A percentile compares a stretch with the other conserved stretches of the same genome.
Evolutionary conservation across 108 stramenopile species (phyloP).

Genomic region (Nitzschia inconspicua): DNA sequence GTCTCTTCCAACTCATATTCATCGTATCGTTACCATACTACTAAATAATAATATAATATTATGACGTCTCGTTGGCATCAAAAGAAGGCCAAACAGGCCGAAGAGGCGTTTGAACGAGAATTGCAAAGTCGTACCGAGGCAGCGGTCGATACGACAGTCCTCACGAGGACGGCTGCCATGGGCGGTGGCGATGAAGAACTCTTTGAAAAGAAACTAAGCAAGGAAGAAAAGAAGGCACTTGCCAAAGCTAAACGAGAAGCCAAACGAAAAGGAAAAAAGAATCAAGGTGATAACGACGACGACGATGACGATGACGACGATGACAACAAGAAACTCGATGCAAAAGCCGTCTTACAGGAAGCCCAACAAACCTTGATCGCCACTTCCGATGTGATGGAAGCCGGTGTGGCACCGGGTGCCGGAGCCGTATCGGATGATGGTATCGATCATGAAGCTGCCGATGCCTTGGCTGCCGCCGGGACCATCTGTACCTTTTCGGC

Average conservation of each 20-base stretch:
- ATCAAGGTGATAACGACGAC: slow-evolving; percentile 50
- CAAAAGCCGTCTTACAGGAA: slow-evolving; percentile 17
- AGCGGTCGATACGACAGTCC: slow-evolving; percentile 20
- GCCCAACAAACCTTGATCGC: slow-evolving; percentile 15
- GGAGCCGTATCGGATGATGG: slow-evolving; percentile 42
- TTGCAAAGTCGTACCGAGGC: slow-evolving; percentile 27
- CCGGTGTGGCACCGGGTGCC: slow-evolving; percentile 10
- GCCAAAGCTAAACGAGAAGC: slow-evolving; percentile 80
- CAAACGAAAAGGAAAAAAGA: slow-evolving; percentile 71
- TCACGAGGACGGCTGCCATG: slow-evolving; percentile 62
- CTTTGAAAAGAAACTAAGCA: slow-evolving; percentile 88
- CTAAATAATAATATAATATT: not conserved
- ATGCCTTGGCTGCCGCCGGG: slow-evolving; percentile 71
- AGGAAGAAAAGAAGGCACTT: slow-evolving; percentile 89
- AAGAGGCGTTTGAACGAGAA: slow-evolving; percentile 55
- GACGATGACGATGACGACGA: slow-evolving; percentile 35
- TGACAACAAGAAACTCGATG: slow-evolving; percentile 1
- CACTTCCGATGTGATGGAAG: slow-evolving; percentile 15
- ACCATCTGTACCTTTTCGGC: slow-evolving; percentile 82
- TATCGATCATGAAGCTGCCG: slow-evolving; percentile 61
- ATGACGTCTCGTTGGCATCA: slow-evolving; percentile 71
- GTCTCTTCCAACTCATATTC: too few relatives aligned
- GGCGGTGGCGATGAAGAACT: slow-evolving; percentile 87
- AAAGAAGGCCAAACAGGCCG: slow-evolving; percentile 71
- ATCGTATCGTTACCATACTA: too few relatives aligned